phyloP scores from a whole-genome alignment of 441 rosid species.

The Pelargonium citronellum region DNA sequence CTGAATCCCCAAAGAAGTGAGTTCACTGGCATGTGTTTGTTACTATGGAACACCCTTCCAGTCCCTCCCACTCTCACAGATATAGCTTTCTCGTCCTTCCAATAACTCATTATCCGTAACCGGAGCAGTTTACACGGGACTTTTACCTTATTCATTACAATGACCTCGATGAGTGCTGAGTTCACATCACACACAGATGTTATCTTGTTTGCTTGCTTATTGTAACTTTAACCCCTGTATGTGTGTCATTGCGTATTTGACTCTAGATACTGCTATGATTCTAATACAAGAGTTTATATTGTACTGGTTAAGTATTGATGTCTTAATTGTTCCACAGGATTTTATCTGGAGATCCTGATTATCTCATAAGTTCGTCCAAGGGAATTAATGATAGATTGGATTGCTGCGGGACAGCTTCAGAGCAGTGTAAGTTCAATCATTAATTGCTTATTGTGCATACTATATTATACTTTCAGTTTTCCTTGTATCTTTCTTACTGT shows the following conservation, averaged over 20 bases:
- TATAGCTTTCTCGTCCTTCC: neutral
- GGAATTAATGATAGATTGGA: constrained; percentile 26
- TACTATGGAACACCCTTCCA: neutral
- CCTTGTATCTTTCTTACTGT: neutral
- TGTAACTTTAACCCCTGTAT: neutral
- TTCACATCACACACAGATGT: neutral
- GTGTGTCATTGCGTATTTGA: constrained; percentile 10
- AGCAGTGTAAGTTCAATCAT: constrained; percentile 37
- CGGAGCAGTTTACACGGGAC: neutral
- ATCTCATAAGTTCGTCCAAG: constrained; percentile 22
- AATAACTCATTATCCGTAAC: neutral
- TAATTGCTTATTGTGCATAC: neutral
- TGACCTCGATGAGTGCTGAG: no score
- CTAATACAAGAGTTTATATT: constrained; percentile 10
- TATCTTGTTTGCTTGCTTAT: neutral
- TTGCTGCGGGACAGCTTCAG: constrained; percentile 31
- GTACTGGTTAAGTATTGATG: constrained; percentile 18
- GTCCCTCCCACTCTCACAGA: no score
- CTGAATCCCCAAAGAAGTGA: constrained; percentile 45
- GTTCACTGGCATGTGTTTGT: constrained; percentile 16
- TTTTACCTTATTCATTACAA: neutral
- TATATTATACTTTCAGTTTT: neutral
- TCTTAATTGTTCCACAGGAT: constrained; percentile 26
- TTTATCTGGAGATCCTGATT: constrained; percentile 24
- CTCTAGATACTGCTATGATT: neutral